A percentile compares a stretch with the other conserved stretches of the same genome.
Conservation (phyloP, 352 stramenopile genomes). For the Globisporangium spinosum region DNA sequence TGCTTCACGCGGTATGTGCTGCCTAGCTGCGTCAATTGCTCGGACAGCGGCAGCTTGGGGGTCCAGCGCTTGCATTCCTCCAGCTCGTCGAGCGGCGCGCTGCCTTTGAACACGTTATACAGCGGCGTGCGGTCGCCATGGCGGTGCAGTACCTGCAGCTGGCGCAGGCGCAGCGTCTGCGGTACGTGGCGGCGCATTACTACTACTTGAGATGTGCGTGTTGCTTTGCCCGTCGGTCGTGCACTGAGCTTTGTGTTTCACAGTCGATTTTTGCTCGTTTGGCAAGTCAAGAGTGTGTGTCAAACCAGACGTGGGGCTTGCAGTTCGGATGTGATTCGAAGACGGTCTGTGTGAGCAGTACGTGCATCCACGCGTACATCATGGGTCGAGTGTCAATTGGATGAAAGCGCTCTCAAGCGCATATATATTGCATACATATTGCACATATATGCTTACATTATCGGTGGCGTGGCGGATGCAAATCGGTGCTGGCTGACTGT, state of each 20-base stretch:
- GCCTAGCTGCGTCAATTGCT: slow-evolving; percentile 34
- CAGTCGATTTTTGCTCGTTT: neutral
- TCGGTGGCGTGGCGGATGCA: neutral
- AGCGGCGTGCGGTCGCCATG: slow-evolving; percentile 79
- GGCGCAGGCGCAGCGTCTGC: slow-evolving; percentile 40
- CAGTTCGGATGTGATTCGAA: neutral
- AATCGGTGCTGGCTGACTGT: neutral
- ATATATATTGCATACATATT: neutral
- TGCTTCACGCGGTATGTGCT: slow-evolving; percentile 28
- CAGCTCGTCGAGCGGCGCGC: slow-evolving; percentile 23
- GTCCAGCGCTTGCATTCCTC: slow-evolving; percentile 45
- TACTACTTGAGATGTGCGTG: neutral
- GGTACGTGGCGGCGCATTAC: slow-evolving; percentile 12
- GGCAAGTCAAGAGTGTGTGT: slow-evolving; percentile 3
- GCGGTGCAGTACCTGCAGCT: slow-evolving; percentile 77
- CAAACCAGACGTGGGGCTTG: neutral
- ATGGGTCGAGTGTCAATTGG: neutral
- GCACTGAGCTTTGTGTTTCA: neutral
- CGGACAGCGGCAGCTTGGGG: slow-evolving; percentile 35
- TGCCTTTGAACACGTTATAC: slow-evolving; percentile 58
- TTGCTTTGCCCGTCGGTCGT: neutral
- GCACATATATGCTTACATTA: neutral
- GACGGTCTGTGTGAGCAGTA: neutral
- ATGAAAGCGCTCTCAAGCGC: neutral
- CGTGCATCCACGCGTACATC: neutral